Base-by-base conservation (phyloP, 2,329 filamentous ascomycete species). In the Aspergillus sp. region DNA sequence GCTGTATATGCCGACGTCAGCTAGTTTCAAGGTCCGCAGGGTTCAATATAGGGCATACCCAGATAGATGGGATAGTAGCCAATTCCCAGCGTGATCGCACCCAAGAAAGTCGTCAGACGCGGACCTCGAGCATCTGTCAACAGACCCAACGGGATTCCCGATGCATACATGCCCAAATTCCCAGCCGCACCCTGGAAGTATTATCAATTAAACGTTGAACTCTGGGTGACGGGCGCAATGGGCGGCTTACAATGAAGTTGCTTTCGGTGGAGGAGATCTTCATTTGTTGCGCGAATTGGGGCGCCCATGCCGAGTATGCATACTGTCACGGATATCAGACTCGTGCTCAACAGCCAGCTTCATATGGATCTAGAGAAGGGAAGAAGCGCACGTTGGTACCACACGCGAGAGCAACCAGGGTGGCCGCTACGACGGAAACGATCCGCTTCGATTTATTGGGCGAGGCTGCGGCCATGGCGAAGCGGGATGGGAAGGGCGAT, bases 281-380 rank as follows among this genome's bases (percentile, higher is more conserved):
- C 69, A 99, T 83, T 68, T 86, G 88, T 71, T 96, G 88, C 53
- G 93, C 92, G 73, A 97, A 97, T 78, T 97, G 93, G 19, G 95
- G 95, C 13, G 91, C 92, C 93, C 95, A 99, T 77, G 94, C 94
- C 58, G 92, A 97, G 78, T 97, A 99, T 73, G 93, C 94, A 86
- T 99, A 98, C 92, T 97, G 72, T 53, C 54, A 62, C 54, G 61
- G 75, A 51, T 44, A 50, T 71, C 32, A 69, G 63, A 42, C 51
- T 44, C 55, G 36, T 52, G 50, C 53, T 17, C 54, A 8, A 19
- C 27, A n/a, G 4, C 23, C n/a, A 36, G 50, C 17, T 23, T 13
- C 38, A 38, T 19, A 51, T 42, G 47, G 15, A 54, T 49, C 59
- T 57, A 64, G 32, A 55, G 50, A 59, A 36, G 53, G 44, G 54